These are phyloP conservation scores for Aspergillus fijiensis DNA, from an alignment of 2,329 filamentous ascomycete species.

Conservation along the genomic window DNA sequence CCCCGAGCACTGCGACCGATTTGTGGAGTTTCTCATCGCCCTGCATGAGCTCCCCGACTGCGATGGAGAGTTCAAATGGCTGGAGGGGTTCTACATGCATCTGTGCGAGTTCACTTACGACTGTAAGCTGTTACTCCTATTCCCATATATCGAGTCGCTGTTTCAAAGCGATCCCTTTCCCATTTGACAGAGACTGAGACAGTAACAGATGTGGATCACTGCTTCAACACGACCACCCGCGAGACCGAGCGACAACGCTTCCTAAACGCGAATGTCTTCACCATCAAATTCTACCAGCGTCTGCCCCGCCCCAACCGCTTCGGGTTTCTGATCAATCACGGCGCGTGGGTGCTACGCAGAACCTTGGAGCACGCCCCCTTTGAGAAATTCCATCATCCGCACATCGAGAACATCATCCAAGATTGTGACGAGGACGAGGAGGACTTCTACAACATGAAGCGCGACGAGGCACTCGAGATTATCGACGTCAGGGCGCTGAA, in stretches of 20 bases:
- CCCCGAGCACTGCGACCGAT: not conserved
- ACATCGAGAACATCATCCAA: not conserved
- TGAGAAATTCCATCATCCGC: not conserved
- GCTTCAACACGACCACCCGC: not conserved
- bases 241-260: not conserved
- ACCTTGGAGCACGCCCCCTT: not conserved
- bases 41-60: not conserved
- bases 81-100: not conserved
- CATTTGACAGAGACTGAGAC: too few species aligned
- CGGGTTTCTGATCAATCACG: not conserved
- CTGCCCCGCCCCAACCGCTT: too few species aligned
- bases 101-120: not conserved
- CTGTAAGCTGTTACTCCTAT: not conserved
- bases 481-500: constrained; percentile 6
- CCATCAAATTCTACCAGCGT: not conserved
- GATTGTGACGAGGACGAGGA: not conserved
- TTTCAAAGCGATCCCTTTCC: too few species aligned
- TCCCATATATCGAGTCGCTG: too few species aligned
- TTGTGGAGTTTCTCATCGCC: not conserved
- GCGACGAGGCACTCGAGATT: not conserved
- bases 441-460: not conserved
- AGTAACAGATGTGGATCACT: not conserved
- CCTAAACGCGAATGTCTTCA: not conserved
- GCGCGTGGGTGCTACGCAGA: not conserved
- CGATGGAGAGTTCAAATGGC: not conserved